Percentiles rank a stretch among this genome's conserved stretches.
Evolutionary conservation across 768 basidiomycete species (phyloP).

Genomic region (Rhodotorula babjevae): DNA sequence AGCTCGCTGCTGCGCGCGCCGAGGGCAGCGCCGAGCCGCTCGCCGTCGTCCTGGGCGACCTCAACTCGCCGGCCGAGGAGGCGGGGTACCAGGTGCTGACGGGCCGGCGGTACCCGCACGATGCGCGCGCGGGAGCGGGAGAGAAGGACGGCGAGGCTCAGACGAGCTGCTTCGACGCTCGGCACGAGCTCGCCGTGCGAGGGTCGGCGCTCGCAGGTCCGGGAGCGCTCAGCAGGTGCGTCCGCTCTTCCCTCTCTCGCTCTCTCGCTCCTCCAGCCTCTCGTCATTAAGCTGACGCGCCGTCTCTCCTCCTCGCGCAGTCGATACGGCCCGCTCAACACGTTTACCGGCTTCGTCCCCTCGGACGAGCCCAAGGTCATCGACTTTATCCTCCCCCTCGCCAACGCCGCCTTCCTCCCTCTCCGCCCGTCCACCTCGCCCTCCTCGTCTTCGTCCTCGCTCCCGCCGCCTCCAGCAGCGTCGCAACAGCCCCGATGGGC

Average conservation of each 20-base stretch:
- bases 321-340: slow-evolving; percentile 34
- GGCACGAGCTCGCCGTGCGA: slow-evolving; percentile 27
- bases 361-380: slow-evolving; percentile 21
- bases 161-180: slow-evolving; percentile 27
- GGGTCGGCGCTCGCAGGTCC: background rate
- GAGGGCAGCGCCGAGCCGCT: slow-evolving; percentile 27
- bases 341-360: slow-evolving; percentile 36
- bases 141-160: background rate
- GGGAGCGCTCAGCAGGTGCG: slow-evolving; percentile 21
- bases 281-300: background rate
- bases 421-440: background rate
- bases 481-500: slow-evolving; percentile 4
- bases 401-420: slow-evolving; percentile 19
- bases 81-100: slow-evolving; percentile 46
- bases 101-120: slow-evolving; percentile 7
- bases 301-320: background rate
- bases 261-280: too few species aligned
- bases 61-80: slow-evolving; percentile 47
- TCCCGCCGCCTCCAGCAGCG: background rate
- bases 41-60: slow-evolving; percentile 45
- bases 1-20: slow-evolving; percentile 12
- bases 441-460: background rate
- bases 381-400: slow-evolving; percentile 34
- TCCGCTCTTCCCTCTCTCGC: background rate
- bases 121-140: too few species aligned